Percentiles rank a stretch among this genome's conserved stretches.
phyloP scores from a whole-genome alignment of 129 eudicot genomes.

The Pseudognaphalium luteoalbum region DNA sequence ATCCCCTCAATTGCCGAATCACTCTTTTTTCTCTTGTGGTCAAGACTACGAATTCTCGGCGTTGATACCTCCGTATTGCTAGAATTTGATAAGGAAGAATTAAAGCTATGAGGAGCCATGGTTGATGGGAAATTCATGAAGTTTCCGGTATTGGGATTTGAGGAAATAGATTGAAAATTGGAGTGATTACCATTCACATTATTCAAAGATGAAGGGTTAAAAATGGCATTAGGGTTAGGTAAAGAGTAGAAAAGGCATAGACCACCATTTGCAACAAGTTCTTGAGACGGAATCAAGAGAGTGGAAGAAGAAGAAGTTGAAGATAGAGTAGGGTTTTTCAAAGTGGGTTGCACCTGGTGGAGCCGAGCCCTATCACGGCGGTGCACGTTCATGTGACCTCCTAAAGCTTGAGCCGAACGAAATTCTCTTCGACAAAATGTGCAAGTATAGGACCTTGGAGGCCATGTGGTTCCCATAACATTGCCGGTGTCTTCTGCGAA shows the following conservation, averaged over 20 bases:
- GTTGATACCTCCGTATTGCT: conserved; percentile 25
- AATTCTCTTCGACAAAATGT: conserved; percentile 30
- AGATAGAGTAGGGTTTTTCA: conserved; percentile 16
- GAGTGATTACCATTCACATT: conserved; percentile 10
- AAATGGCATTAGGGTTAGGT: conserved; percentile 34
- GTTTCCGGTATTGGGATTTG: conserved; percentile 15
- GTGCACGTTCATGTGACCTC: conserved; percentile 31
- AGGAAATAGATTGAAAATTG: conserved; percentile 23
- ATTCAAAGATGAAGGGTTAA: conserved; percentile 23
- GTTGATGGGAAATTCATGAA: conserved; percentile 15
- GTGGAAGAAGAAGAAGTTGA: conserved; percentile 17
- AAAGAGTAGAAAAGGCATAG: conserved; percentile 35
- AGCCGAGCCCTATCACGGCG: conserved; percentile 30
- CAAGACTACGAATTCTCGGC: conserved; percentile 6
- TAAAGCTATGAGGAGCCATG: conserved; percentile 21
- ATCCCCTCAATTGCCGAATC: conserved; percentile 31
- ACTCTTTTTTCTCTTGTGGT: conserved; percentile 1
- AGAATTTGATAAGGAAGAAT: conserved; percentile 19
- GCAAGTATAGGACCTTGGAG: conserved; percentile 25
- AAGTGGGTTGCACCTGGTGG: conserved; percentile 18
- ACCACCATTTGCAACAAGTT: conserved; percentile 16
- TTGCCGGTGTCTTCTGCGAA: conserved; percentile 19
- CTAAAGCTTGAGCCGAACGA: conserved; percentile 26
- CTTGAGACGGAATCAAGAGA: conserved; percentile 27
- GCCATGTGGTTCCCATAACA: conserved; percentile 28